A percentile compares a stretch with the other conserved stretches of the same genome.
Evolutionary conservation across 2,329 filamentous ascomycete genomes (phyloP).

Genomic region (Volutella citrinella): DNA sequence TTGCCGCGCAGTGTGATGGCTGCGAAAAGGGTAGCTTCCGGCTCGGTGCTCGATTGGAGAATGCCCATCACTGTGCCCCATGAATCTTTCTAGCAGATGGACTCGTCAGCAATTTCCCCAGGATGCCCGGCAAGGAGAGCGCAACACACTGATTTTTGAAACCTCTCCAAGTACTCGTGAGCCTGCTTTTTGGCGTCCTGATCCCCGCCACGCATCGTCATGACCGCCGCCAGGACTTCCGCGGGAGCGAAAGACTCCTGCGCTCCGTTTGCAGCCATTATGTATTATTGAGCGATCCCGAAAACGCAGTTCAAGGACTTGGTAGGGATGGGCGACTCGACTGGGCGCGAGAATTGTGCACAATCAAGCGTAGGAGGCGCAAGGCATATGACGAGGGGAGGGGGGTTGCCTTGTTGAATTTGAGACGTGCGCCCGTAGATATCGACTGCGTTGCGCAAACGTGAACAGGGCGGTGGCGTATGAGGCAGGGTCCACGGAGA

Average conservation of each 20-base stretch:
- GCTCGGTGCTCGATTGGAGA: slow-evolving; percentile 74
- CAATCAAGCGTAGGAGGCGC: slow-evolving; percentile 15
- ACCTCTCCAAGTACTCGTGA: slow-evolving; percentile 86
- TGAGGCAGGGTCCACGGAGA: slow-evolving; percentile 11
- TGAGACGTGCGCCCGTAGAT: slow-evolving; percentile 7
- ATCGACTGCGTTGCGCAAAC: slow-evolving; percentile 8
- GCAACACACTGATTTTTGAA: slow-evolving; percentile 86
- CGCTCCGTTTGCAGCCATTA: slow-evolving; percentile 65
- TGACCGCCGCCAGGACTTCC: slow-evolving; percentile 78
- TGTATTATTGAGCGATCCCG: slow-evolving; percentile 14
- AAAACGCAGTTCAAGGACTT: slow-evolving; percentile 3
- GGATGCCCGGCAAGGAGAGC: background rate
- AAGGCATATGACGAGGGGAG: slow-evolving; percentile 24
- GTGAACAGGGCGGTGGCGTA: slow-evolving; percentile 3
- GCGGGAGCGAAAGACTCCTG: slow-evolving; percentile 72
- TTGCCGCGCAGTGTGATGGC: slow-evolving; percentile 98
- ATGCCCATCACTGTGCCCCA: slow-evolving; percentile 88
- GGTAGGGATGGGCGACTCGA: background rate
- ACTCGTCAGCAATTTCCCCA: slow-evolving; percentile 10
- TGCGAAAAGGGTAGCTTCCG: slow-evolving; percentile 89
- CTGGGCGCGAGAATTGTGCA: slow-evolving; percentile 7
- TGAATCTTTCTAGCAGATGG: slow-evolving; percentile 69
- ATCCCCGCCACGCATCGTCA: slow-evolving; percentile 86
- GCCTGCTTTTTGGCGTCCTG: slow-evolving; percentile 83
- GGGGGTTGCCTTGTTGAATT: too few relatives aligned